phyloP scores from a whole-genome alignment of 2,329 filamentous ascomycete genomes.

The Sporothrix sp. region DNA sequence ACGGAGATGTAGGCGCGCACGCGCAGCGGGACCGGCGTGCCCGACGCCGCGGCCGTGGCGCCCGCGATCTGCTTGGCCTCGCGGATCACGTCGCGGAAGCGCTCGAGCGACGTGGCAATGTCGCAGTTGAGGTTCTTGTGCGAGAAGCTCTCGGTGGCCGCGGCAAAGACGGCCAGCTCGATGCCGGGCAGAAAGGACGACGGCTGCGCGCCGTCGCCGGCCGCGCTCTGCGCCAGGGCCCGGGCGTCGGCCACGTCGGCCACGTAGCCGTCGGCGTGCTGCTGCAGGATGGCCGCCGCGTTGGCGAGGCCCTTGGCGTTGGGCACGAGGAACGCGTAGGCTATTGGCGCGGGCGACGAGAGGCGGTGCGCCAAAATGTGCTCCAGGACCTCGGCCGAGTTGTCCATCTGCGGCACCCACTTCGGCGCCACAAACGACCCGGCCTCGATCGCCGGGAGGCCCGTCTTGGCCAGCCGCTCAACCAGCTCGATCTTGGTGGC shows the following conservation, averaged over 20 bases:
- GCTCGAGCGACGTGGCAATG: conserved; percentile 61
- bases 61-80: conserved; percentile 51
- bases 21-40: conserved; percentile 38
- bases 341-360: conserved; percentile 45
- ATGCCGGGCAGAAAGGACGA: conserved; percentile 29
- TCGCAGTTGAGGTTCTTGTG: conserved; percentile 75
- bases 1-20: conserved; percentile 75
- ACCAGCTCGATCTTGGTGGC: conserved; percentile 70
- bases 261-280: conserved; percentile 39
- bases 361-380: conserved; percentile 53
- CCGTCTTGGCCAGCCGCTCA: conserved; percentile 55
- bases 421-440: conserved; percentile 76
- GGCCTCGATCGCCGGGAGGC: conserved; percentile 64
- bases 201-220: neutral
- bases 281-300: conserved; percentile 44
- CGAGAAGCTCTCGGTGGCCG: conserved; percentile 72
- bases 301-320: conserved; percentile 64
- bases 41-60: neutral
- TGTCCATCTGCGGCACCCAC: conserved; percentile 83
- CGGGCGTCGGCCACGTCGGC: conserved; percentile 37
- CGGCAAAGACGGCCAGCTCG: conserved; percentile 48
- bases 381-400: conserved; percentile 64
- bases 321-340: conserved; percentile 73
- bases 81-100: conserved; percentile 61
- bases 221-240: conserved; percentile 13